Evolutionary conservation across 805 yeast genomes (phyloP).

Genomic region (Myxozyma vanderwaltii): DNA sequence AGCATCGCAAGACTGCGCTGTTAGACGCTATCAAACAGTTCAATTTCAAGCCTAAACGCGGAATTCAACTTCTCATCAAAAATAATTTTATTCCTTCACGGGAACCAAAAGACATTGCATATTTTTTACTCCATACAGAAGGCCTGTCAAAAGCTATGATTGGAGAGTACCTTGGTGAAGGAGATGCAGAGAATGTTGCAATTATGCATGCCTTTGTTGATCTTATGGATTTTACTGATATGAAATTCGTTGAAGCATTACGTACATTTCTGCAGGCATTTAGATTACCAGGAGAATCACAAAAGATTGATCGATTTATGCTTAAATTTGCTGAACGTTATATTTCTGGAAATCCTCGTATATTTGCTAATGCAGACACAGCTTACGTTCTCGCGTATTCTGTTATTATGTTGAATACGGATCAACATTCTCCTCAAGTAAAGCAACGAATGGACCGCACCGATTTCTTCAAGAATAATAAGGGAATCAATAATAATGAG

Average conservation of each 20-base stretch:
- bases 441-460: slow-evolving; percentile 86
- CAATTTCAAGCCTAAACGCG: slow-evolving; percentile 82
- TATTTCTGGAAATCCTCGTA: slow-evolving; percentile 82
- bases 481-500: slow-evolving; percentile 89
- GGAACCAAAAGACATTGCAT: slow-evolving; percentile 70
- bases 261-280: slow-evolving; percentile 82
- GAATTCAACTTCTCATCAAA: slow-evolving; percentile 62
- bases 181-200: slow-evolving; percentile 71
- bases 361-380: slow-evolving; percentile 73
- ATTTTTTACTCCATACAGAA: slow-evolving; percentile 65
- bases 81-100: slow-evolving; percentile 64
- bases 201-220: slow-evolving; percentile 95
- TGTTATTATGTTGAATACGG: slow-evolving; percentile 91
- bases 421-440: slow-evolving; percentile 87
- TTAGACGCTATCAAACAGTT: slow-evolving; percentile 77
- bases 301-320: slow-evolving; percentile 95
- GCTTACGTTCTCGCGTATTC: slow-evolving; percentile 90
- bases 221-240: slow-evolving; percentile 69
- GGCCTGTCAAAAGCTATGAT: slow-evolving; percentile 79
- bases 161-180: slow-evolving; percentile 93
- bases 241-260: slow-evolving; percentile 81
- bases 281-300: slow-evolving; percentile 97
- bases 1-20: slow-evolving; percentile 78
- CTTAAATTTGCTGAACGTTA: slow-evolving; percentile 93
- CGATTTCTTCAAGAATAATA: slow-evolving; percentile 81